Evolutionary conservation across 2,329 filamentous ascomycete genomes (phyloP).

Genomic region (Epichloe elymi): DNA sequence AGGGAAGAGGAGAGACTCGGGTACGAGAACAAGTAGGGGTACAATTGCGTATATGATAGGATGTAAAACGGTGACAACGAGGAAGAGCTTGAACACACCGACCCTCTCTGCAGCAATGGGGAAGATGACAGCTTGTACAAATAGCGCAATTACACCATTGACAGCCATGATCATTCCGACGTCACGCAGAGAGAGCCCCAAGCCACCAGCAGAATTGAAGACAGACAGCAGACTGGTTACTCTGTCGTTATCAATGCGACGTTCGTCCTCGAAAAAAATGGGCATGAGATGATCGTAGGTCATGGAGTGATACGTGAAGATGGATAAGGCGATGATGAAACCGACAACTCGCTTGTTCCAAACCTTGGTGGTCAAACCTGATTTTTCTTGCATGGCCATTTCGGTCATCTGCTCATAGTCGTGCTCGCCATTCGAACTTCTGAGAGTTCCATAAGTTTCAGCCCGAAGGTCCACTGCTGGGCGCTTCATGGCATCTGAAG

Average conservation of each 20-base stretch:
- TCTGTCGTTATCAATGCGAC: conserved; percentile 27
- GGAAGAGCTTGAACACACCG: conserved; percentile 46
- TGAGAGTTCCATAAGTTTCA: conserved; percentile 71
- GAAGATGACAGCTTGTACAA: conserved; percentile 48
- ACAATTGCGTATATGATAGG: conserved; percentile 48
- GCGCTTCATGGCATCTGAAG: conserved; percentile 60
- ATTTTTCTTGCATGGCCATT: conserved; percentile 20
- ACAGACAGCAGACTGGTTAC: conserved; percentile 22
- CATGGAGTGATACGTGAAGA: conserved; percentile 94
- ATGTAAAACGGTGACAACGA: conserved; percentile 45
- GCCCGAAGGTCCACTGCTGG: conserved; percentile 59
- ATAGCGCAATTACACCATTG: conserved; percentile 44
- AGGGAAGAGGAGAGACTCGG: conserved; percentile 34
- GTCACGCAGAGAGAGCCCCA: conserved; percentile 48
- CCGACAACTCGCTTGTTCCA: conserved; percentile 54
- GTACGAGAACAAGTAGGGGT: conserved; percentile 43
- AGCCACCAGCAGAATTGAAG: conserved; percentile 46
- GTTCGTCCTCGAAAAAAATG: conserved; percentile 73
- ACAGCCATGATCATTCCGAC: conserved; percentile 50
- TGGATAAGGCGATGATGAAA: conserved; percentile 68
- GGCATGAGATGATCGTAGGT: conserved; percentile 84
- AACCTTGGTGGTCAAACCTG: conserved; percentile 23
- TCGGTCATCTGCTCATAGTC: conserved; percentile 21
- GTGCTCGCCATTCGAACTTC: conserved; percentile 31
- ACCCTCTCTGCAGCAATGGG: conserved; percentile 44